Base-by-base conservation (phyloP, 2,329 filamentous ascomycete genomes). In the Gnomoniopsis smithogilvyi region DNA sequence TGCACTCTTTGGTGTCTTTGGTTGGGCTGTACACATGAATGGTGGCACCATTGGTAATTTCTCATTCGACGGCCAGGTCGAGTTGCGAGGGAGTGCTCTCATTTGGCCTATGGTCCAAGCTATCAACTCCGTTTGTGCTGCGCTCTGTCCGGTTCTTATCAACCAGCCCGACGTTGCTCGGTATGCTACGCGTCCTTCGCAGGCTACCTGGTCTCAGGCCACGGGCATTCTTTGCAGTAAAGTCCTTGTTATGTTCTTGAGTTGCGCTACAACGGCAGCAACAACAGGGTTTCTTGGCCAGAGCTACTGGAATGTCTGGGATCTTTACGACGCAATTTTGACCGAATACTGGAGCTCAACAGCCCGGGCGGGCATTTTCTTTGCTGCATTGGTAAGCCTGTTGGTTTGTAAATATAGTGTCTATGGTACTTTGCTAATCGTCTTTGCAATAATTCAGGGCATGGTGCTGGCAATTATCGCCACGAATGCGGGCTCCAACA, bases 301-400 rank as follows among this genome's bases (percentile, higher is more conserved):
- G 6, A 70, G 70, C 3, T 74, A 75, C 63, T 78, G 75, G 76
- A 78, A 78, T 54, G 65, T 74, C 1, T 78, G 75, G 75, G 75
- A 78, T 62, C 69, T 78, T n/a, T 73, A 74, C 54, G 66, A 66
- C 33, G 66, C 68, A 1, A 74, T 78, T 8, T 68, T 78, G 6
- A 71, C 73, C 19, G 68, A 70, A 26, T 73, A 73, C 63, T 77
- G 73, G 67, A 66, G 66, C 1, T 68, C 75, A 0, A 68, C 66
- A 6, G 70, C 73, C 6, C 70, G 76, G 6, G 72, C 73, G 10
- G 70, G 69, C 2, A 67, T 77, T 41, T 76, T 78, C 63, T 70
- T 77, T 49, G 72, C 70, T 2, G 22, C 33, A 51, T 34, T 67
- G 54, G 46, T 48, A 48, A 50, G 64, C 47, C 48, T 57, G 59